Evolutionary conservation across 768 basidiomycete species (phyloP), one percentile per base, ranked within the genome.

Genomic region (Rubroboletus pulcherrimus): DNA sequence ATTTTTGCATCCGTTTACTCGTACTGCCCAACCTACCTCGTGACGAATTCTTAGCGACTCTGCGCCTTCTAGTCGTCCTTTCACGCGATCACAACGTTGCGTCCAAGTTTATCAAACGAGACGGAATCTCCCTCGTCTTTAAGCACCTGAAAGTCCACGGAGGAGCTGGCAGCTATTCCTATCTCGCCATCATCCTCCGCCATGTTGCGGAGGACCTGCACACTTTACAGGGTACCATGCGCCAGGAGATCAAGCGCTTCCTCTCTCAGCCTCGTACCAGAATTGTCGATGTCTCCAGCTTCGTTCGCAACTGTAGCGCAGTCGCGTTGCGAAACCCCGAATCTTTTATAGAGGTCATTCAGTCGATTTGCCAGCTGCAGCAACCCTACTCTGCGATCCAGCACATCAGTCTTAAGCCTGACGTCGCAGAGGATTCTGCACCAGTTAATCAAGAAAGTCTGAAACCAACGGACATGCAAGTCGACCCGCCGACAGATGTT

Each of bases 161-260:
- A 0, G 78, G 85, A 15, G 70, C 77, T 30, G 86, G 88, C 19
- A 87, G 86, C 59, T 91, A 92, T 44, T 85, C 89, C 0, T 92
- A 93, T 69, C 81, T 93, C 51, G 85, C 86, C 40, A 89, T 88
- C 64, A 89, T 98, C 57, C 76, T 98, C n/a, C 87, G 97, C 7
- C 97, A 99, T 66, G 73, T 92, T 50, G 83, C 95, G 47, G 97
- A 99, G 72, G 91, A 94, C 59, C 64, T 77, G 2, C 66, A 73
- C 3, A 80, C 79, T 8, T 68, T 98, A 41, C 80, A 83, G 53
- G 76, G 75, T 10, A 78, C 91, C 62, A 94, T 99, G 84, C 82
- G 82, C 24, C 85, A 89, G 59, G 88, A 92, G 56, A 80, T 98
- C 65, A 88, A 84, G 62, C 81, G 86, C 2, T 93, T 88, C 74